A percentile compares a stretch with the other conserved stretches of the same genome.
phyloP scores from a whole-genome alignment of 768 basidiomycete genomes.

The Pulveroboletus ravenelii region DNA sequence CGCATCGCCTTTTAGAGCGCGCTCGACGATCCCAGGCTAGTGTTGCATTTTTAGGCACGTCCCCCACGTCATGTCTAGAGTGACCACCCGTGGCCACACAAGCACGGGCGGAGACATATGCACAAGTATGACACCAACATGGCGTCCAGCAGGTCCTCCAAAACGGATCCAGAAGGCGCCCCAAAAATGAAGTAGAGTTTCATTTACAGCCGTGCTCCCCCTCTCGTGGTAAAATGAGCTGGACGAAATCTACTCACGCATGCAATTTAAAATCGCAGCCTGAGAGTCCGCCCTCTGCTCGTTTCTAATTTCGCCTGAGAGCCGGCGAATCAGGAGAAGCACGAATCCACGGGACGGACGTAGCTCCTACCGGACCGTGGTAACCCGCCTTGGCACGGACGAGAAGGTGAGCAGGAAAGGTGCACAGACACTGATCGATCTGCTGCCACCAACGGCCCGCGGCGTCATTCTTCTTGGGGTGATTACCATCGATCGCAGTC shows the following conservation, averaged over 20 bases:
- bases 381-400: conserved; percentile 1
- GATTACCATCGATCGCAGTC: conserved; percentile 5
- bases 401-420: neutral
- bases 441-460: neutral
- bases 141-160: neutral
- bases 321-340: neutral
- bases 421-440: conserved; percentile 4
- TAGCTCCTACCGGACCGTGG: conserved; percentile 4
- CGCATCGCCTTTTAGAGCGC: neutral
- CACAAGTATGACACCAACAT: neutral
- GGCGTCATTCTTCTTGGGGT: conserved; percentile 1
- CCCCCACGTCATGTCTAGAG: conserved; percentile 5
- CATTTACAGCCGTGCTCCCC: neutral
- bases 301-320: conserved; percentile 19
- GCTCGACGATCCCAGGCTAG: neutral
- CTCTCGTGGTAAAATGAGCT: conserved; percentile 4
- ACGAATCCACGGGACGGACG: neutral
- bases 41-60: conserved; percentile 13
- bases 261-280: conserved; percentile 9
- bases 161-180: neutral
- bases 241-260: conserved; percentile 17
- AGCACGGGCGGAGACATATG: neutral
- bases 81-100: conserved; percentile 10
- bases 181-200: conserved; percentile 21
- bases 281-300: conserved; percentile 19